A percentile compares a stretch with the other conserved stretches of the same genome.
phyloP scores from a whole-genome alignment of 176 grass and related monocot species.

The Ananas comosus region DNA sequence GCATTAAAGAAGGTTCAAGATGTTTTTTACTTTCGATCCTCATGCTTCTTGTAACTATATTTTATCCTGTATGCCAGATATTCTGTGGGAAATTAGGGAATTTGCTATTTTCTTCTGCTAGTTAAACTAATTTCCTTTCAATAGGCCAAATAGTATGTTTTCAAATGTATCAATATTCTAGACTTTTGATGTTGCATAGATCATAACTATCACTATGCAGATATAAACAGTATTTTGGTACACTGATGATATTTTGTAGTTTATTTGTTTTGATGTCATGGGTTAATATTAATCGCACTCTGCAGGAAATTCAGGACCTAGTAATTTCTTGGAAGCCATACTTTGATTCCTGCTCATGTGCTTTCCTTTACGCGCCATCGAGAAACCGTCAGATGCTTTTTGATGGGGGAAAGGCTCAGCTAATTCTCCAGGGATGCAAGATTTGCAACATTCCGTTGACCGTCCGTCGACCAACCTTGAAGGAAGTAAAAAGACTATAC shows the following conservation, averaged over 20 bases:
- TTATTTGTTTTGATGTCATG: conserved; percentile 1
- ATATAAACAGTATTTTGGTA: conserved; percentile 13
- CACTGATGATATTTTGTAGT: background rate
- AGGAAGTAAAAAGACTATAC: conserved; percentile 84
- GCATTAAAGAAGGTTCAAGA: conserved; percentile 66
- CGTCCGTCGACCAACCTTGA: conserved; percentile 78
- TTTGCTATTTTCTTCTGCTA: conserved; percentile 9
- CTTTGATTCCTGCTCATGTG: conserved; percentile 51
- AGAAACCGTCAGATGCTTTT: conserved; percentile 72
- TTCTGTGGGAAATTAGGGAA: conserved; percentile 6
- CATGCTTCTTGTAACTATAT: background rate
- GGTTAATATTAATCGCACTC: conserved; percentile 8
- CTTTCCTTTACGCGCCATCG: conserved; percentile 75
- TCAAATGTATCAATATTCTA: background rate
- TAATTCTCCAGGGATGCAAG: conserved; percentile 41
- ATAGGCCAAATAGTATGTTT: background rate
- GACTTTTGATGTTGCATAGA: background rate
- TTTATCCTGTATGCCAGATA: background rate
- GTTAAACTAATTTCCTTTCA: background rate
- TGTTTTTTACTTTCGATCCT: background rate
- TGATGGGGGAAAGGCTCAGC: conserved; percentile 51
- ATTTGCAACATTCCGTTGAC: conserved; percentile 66
- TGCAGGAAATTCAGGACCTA: conserved; percentile 81
- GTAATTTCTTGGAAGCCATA: conserved; percentile 77
- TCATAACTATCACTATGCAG: background rate